Percentiles rank a stretch among this genome's conserved stretches.
phyloP scores from a whole-genome alignment of 2,329 filamentous ascomycete species.

The Fusarium chlamydosporum region DNA sequence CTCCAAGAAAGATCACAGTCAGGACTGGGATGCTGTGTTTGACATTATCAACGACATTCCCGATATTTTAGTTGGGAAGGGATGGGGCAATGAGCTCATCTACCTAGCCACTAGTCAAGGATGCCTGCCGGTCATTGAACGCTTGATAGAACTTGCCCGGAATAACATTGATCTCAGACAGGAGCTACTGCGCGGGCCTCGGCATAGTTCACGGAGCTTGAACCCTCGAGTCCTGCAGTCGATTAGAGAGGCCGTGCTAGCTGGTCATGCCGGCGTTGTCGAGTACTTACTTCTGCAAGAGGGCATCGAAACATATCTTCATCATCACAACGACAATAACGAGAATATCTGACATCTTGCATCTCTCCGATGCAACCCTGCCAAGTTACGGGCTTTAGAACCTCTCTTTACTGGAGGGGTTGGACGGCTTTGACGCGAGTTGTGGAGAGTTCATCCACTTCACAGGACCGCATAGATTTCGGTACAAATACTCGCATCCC shows the following conservation, averaged over 20 bases:
- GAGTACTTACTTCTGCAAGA: background rate
- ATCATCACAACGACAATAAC: background rate
- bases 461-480: background rate
- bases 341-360: background rate
- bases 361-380: background rate
- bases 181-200: background rate
- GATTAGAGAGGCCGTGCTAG: background rate
- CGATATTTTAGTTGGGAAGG: background rate
- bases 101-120: background rate
- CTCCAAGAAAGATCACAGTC: background rate
- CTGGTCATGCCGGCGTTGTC: background rate
- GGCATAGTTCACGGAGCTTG: background rate
- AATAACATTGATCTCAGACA: background rate
- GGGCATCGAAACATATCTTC: background rate
- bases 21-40: background rate
- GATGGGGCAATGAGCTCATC: background rate
- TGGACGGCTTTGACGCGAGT: background rate
- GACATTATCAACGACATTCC: background rate
- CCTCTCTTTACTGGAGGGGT: background rate
- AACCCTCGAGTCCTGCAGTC: background rate
- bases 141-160: background rate
- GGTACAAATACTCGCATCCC: background rate
- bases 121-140: background rate
- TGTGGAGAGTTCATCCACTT: background rate
- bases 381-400: background rate